Evolutionary conservation across 23 red algal genomes (phyloP).

Genomic region (Gracilaria domingensis): DNA sequence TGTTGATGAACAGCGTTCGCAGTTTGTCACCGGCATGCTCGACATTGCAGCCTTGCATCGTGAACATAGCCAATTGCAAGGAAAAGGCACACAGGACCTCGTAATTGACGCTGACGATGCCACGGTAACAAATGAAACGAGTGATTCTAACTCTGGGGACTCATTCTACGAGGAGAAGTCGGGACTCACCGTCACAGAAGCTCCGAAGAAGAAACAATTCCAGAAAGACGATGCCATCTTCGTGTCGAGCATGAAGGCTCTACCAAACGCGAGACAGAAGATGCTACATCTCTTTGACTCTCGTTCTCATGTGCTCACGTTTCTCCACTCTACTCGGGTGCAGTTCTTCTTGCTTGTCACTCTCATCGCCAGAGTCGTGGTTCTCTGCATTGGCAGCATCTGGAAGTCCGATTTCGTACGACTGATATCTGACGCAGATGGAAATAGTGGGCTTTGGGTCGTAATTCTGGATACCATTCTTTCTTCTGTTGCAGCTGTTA

Average conservation of each 20-base stretch:
- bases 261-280: constrained; percentile 18
- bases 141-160: background rate
- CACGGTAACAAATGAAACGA: background rate
- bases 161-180: background rate
- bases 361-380: constrained; percentile 28
- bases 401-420: constrained; percentile 21
- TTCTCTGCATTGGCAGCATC: constrained; percentile 31
- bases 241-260: constrained; percentile 24
- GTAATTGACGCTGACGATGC: background rate
- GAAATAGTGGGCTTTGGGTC: constrained; percentile 4
- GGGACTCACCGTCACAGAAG: background rate
- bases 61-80: background rate
- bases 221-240: constrained; percentile 18
- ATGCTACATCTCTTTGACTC: constrained; percentile 36
- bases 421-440: background rate
- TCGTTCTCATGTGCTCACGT: constrained; percentile 52
- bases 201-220: background rate
- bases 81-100: background rate
- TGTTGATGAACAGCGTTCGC: constrained; percentile 20
- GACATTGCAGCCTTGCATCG: constrained; percentile 3
- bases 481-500: background rate
- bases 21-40: constrained; percentile 26
- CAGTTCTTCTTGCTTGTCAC: constrained; percentile 54
- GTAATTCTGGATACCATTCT: constrained; percentile 36
- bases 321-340: constrained; percentile 52